Evolutionary conservation across 1,139 yeast species (phyloP).

Genomic region (Geotrichum siamense): DNA sequence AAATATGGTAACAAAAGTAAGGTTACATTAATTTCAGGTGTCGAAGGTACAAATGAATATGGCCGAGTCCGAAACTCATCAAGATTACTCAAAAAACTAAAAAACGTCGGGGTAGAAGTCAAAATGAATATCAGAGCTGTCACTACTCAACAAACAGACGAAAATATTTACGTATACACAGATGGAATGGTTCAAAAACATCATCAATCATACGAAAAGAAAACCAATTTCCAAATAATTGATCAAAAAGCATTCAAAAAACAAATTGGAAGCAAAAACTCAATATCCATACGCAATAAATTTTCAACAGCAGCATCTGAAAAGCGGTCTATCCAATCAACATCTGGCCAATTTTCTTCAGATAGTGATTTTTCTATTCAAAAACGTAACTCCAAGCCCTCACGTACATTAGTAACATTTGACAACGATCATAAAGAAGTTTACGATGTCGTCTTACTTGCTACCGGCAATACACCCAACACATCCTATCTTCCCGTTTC

Average conservation of each 20-base stretch:
- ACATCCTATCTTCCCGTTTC: slow-evolving; percentile 9
- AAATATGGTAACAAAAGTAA: slow-evolving; percentile 21
- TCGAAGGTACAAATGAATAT: slow-evolving; percentile 7
- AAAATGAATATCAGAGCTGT: slow-evolving; percentile 11
- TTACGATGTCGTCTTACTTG: slow-evolving; percentile 13
- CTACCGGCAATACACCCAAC: slow-evolving; percentile 17
- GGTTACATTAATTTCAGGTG: slow-evolving; percentile 13
- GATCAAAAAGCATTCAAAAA: too few species aligned
- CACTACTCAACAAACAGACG: background rate
- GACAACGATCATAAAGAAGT: slow-evolving; percentile 11
- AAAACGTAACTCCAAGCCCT: too few species aligned
- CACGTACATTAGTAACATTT: slow-evolving; percentile 12
- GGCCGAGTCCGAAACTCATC: slow-evolving; percentile 5
- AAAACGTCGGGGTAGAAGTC: slow-evolving; percentile 10
- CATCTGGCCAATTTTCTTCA: background rate
- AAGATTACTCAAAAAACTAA: slow-evolving; percentile 7
- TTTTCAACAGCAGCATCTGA: background rate
- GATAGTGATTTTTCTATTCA: background rate
- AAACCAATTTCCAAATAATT: background rate
- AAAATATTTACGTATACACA: background rate
- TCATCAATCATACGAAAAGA: background rate
- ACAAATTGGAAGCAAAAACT: background rate
- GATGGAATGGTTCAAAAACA: background rate
- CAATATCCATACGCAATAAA: background rate
- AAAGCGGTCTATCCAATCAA: background rate